phyloP scores from a whole-genome alignment of 31 red algal species.

The Odonthalia washingtoniensis region DNA sequence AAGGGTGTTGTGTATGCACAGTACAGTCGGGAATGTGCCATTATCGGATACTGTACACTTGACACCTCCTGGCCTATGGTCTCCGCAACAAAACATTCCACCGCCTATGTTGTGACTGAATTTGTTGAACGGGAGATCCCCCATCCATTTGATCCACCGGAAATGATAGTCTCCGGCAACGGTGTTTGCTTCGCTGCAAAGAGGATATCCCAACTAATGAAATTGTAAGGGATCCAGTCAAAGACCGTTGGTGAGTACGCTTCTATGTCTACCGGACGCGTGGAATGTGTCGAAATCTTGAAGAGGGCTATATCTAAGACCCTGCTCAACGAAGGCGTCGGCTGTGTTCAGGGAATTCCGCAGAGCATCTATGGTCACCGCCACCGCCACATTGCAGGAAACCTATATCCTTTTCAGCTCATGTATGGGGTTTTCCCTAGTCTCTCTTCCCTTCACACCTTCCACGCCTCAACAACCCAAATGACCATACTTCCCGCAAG shows the following conservation, averaged over 20 bases:
- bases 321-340: background rate
- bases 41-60: too few relatives aligned
- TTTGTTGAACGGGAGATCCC: slow-evolving; percentile 29
- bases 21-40: too few relatives aligned
- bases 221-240: background rate
- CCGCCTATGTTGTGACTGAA: slow-evolving; percentile 1
- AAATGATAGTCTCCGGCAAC: slow-evolving; percentile 29
- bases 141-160: slow-evolving; percentile 22
- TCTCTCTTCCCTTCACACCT: background rate
- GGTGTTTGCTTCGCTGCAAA: slow-evolving; percentile 4
- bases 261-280: slow-evolving; percentile 20
- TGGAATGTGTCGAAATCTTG: background rate
- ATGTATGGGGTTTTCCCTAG: background rate
- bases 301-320: slow-evolving; percentile 17
- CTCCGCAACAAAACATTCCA: background rate
- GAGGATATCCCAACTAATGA: background rate
- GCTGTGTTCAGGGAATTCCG: background rate
- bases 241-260: slow-evolving; percentile 31
- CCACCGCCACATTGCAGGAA: background rate
- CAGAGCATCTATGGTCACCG: background rate
- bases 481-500: slow-evolving; percentile 7
- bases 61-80: slow-evolving; percentile 22
- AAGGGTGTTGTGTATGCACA: too few relatives aligned
- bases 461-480: background rate
- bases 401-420: background rate